Evolutionary conservation across 2,329 filamentous ascomycete genomes (phyloP), one percentile per base, ranked within the genome.

Genomic region (Fonsecaea nubica): DNA sequence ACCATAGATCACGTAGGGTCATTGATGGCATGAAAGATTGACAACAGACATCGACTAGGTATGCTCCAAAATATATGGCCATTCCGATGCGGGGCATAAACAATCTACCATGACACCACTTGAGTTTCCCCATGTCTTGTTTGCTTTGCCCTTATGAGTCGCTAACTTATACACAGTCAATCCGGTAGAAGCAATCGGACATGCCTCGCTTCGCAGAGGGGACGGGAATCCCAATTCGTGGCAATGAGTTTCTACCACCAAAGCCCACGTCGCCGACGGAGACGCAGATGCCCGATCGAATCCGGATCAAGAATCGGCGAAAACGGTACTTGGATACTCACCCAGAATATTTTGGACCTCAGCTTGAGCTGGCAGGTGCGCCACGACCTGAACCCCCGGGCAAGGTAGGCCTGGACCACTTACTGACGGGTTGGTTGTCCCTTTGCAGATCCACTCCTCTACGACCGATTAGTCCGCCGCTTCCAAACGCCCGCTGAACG

Each of bases 391-490:
- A 73, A 25, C 73, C 76, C 60, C 50, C 50, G 9, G 33, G 25
- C 35, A 62, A 62, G 38, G 50, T 48, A 62, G 59, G 52, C 25
- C 21, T 35, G 6, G 42, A 52, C 42, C 33, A 64, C 56, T 52
- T 25, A 68, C 56, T 52, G n/a, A 68, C 50, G 32, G 63, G 45
- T 57, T 70, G 65, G 63, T 69, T 59, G 30, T 32, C 30, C 30
- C 30, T 18, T 55, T 68, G 62, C 75, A 84, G 91, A 95, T 78
- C 92, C 92, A 0, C 81, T 94, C 8, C 85, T 96, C 36, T 96
- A 96, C 81, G 91, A 96, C 77, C 86, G 87, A 61, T 84, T 96
- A 30, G 86, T 97, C 67, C 88, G 92, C 60, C 87, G 87, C 59
- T 74, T 75, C 65, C 70, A 74, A 54, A 69, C 69, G 9, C 18